phyloP scores from a whole-genome alignment of 495 filamentous ascomycete genomes.

The Thermochaetoides thermophila region DNA sequence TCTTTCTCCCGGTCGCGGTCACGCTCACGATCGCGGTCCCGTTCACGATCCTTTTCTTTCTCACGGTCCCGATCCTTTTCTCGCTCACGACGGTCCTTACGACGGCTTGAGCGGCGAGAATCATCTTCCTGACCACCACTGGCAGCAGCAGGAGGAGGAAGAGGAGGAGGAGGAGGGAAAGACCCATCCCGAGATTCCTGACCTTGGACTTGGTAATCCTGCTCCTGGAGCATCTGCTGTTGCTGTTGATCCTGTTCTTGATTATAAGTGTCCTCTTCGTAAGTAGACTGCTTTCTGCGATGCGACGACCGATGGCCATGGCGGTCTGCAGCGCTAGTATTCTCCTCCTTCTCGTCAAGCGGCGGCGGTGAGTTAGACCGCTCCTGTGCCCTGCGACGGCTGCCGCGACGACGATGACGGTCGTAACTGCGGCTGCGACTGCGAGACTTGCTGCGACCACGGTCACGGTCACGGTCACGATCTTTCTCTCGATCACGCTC shows the following conservation, averaged over 20 bases:
- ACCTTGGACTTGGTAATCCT: not conserved
- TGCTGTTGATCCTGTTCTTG: conserved; percentile 23
- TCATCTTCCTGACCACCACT: too few relatives aligned
- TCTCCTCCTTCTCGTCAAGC: conserved; percentile 19
- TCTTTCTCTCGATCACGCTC: conserved; percentile 19
- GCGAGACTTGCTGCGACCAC: conserved; percentile 14
- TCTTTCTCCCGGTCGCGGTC: conserved; percentile 33
- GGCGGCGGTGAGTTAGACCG: conserved; percentile 36
- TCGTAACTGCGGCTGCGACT: conserved; percentile 29
- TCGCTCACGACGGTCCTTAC: conserved; percentile 26
- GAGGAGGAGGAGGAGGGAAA: too few relatives aligned
- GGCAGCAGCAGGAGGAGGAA: too few relatives aligned
- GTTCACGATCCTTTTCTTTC: conserved; percentile 21
- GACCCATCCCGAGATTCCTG: not conserved
- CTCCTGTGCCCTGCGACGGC: conserved; percentile 35
- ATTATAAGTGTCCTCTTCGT: conserved; percentile 17
- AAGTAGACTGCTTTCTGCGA: conserved; percentile 27
- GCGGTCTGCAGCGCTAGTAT: conserved; percentile 26
- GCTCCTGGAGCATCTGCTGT: conserved; percentile 8
- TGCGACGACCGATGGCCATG: conserved; percentile 31
- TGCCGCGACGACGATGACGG: conserved; percentile 13
- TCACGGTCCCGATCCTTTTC: conserved; percentile 31
- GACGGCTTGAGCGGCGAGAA: conserved; percentile 37
- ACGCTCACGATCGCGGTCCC: conserved; percentile 21
- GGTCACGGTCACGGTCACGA: conserved; percentile 9